phyloP scores from a whole-genome alignment of 23 red algal genomes.

The Gracilaria gracilis region DNA sequence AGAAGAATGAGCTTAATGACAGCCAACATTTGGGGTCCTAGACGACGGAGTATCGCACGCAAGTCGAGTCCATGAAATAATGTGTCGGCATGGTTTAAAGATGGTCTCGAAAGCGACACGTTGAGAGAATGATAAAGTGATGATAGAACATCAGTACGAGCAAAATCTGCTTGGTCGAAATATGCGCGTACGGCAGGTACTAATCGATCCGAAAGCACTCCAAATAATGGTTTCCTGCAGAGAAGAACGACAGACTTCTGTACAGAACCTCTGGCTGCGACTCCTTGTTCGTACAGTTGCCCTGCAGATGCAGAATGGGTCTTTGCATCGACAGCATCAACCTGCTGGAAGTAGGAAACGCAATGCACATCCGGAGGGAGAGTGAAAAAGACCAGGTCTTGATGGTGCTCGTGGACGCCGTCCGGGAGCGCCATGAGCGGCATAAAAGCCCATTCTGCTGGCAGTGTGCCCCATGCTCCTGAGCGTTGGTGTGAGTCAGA shows the following conservation, averaged over 20 bases:
- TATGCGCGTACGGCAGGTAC: constrained; percentile 81
- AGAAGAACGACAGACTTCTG: constrained; percentile 93
- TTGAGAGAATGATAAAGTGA: constrained; percentile 88
- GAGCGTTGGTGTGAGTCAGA: neutral
- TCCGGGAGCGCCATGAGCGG: constrained; percentile 91
- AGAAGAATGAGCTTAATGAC: constrained; percentile 90
- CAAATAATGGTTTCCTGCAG: constrained; percentile 82
- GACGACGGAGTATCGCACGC: constrained; percentile 60
- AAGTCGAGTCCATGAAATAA: constrained; percentile 86
- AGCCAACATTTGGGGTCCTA: constrained; percentile 76
- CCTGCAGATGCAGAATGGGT: constrained; percentile 63
- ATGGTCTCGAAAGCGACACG: constrained; percentile 59
- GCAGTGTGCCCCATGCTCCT: constrained; percentile 67
- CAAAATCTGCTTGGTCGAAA: constrained; percentile 95
- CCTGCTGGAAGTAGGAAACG: constrained; percentile 86
- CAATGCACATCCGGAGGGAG: constrained; percentile 76
- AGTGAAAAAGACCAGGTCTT: constrained; percentile 81
- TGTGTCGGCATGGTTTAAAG: constrained; percentile 41
- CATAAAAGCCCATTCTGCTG: constrained; percentile 73
- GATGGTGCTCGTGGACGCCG: constrained; percentile 75
- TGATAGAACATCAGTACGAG: constrained; percentile 79
- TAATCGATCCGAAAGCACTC: constrained; percentile 80
- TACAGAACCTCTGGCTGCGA: constrained; percentile 81
- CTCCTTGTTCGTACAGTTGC: constrained; percentile 45
- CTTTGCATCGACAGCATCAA: constrained; percentile 59